Base-by-base conservation (phyloP, 2,329 filamentous ascomycete species). In the Cadophora sp. region DNA sequence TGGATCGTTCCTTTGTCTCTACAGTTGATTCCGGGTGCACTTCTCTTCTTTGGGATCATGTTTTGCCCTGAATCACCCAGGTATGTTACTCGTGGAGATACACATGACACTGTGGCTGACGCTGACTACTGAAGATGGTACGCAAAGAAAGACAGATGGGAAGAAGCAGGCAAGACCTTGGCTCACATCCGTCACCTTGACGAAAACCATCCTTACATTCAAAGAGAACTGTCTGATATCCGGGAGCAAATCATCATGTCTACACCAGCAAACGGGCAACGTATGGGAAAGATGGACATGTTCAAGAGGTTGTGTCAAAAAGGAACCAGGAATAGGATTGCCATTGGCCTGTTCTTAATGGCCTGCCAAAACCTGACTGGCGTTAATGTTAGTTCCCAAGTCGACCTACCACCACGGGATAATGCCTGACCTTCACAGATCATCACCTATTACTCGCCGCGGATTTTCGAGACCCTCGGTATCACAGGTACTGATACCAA, bases 391-490 rank as follows among this genome's bases (percentile, higher is more conserved):
- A 87, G 55, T 65, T 24, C 18, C 18, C 27, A 22, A 4, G 11
- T 30, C 4, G 13, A 20, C n/a, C 20, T n/a, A 22, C 27, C n/a
- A 39, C 13, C n/a, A 50, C 22, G 27, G 20, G 22, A 43, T n/a
- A 14, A 5, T 27, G 5, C 20, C 27, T 48, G 36, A 43, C n/a
- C 22, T 36, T 33, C 3, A 36, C 48, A 65, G 53, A 65, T 59
- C 41, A 62, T 87, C 71, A 87, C 84, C 0, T 81, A 87, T 58
- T 87, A 88, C 71, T 85, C 85, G 0, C 81, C 84, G 0, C 79
- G 85, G 58, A 84, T 87, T 65, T 88, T 88, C 71, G 80, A 77
- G 2, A 79, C 87, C 70, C 80, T 87, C 59, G 86, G 85, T 8
- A 82, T 83, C 20, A 83, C 80, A 1, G 85, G 85, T 1, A 79